These are phyloP conservation scores for Dorcoceras hygrometricum DNA, from an alignment of 257 asterid species.

Conservation along the genomic window DNA sequence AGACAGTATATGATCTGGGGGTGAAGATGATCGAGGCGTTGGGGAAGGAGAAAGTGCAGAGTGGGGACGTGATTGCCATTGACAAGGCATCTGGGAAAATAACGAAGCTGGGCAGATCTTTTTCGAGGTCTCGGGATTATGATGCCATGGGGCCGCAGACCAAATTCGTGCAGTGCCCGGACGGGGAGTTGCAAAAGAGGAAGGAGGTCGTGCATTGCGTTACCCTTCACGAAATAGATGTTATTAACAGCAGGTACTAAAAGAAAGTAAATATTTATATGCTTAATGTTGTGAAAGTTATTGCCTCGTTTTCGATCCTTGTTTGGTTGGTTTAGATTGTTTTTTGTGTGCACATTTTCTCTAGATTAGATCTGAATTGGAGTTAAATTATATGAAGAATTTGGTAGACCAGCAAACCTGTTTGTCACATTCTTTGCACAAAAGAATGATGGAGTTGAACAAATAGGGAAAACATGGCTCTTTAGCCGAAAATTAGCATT, in stretches of 20 bases:
- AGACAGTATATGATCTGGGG: conserved; percentile 81
- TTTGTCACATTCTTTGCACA: neutral
- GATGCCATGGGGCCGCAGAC: conserved; percentile 96
- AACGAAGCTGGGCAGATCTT: conserved; percentile 80
- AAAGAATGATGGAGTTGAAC: neutral
- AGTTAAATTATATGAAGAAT: too few relatives aligned
- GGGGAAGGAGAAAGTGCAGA: conserved; percentile 91
- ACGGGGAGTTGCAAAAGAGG: conserved; percentile 97
- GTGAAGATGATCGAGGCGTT: conserved; percentile 87
- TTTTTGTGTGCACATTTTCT: too few relatives aligned
- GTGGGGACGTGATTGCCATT: conserved; percentile 87
- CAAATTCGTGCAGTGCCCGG: conserved; percentile 94
- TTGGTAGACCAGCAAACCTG: too few relatives aligned
- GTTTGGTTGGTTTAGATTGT: neutral
- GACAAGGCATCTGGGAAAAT: conserved; percentile 94
- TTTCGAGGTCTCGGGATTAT: conserved; percentile 82
- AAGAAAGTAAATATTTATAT: too few relatives aligned
- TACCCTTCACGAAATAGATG: conserved; percentile 88
- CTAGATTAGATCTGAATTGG: too few relatives aligned
- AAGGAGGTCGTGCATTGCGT: conserved; percentile 95
- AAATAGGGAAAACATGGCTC: neutral
- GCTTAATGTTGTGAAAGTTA: neutral
- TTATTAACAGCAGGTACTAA: conserved; percentile 81
- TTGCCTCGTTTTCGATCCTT: neutral
- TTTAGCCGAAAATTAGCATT: neutral